Evolutionary conservation across 75 land plant species (phyloP).

Genomic region (Pinus albicaulis): DNA sequence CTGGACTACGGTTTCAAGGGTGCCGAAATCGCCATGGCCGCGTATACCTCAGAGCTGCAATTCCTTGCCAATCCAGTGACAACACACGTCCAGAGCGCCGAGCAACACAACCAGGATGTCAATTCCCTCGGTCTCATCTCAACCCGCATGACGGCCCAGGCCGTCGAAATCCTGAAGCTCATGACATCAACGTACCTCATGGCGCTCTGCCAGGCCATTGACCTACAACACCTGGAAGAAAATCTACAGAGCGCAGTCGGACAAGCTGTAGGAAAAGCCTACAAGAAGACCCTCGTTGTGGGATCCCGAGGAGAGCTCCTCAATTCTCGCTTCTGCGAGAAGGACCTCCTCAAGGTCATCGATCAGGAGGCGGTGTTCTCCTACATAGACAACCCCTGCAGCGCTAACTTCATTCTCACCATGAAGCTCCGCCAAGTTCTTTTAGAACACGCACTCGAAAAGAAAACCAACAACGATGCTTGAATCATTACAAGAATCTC

Average conservation of each 20-base stretch:
- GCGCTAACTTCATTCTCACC: constrained; percentile 60
- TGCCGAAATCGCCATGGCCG: constrained; percentile 40
- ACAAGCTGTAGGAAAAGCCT: constrained; percentile 54
- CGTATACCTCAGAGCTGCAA: constrained; percentile 40
- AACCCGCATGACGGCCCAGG: constrained; percentile 50
- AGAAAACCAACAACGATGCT: constrained; percentile 31
- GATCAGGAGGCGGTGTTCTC: constrained; percentile 60
- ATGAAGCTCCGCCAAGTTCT: constrained; percentile 68
- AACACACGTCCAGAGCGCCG: constrained; percentile 42
- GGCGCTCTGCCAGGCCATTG: constrained; percentile 65
- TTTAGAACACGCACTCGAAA: constrained; percentile 69
- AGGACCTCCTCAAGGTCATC: constrained; percentile 63
- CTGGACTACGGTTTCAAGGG: constrained; percentile 50
- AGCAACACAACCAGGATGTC: constrained; percentile 40
- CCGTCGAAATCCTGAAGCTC: constrained; percentile 37
- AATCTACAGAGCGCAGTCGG: constrained; percentile 44
- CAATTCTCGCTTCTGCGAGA: constrained; percentile 78
- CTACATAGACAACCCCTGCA: constrained; percentile 77
- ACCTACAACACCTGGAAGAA: constrained; percentile 81
- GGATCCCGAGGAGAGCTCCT: constrained; percentile 61
- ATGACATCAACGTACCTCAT: constrained; percentile 45
- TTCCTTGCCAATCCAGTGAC: constrained; percentile 63
- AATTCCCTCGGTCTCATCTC: constrained; percentile 37
- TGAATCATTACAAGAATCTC: constrained; percentile 67
- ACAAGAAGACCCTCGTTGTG: constrained; percentile 44